Base-by-base conservation (phyloP, 2,329 filamentous ascomycete genomes). In the Calonectria fujianensis region DNA sequence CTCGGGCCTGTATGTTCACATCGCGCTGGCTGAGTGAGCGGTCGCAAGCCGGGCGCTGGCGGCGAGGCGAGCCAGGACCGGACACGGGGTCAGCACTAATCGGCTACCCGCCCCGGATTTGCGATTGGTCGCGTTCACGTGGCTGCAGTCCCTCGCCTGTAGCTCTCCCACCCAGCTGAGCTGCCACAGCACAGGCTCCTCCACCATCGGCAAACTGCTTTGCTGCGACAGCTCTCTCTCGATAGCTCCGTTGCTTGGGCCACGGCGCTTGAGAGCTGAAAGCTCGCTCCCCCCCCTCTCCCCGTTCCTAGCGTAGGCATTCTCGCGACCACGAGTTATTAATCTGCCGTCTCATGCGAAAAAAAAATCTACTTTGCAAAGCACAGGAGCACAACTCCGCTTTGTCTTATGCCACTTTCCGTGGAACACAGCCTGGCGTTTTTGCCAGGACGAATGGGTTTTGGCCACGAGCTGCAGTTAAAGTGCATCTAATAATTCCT, bases 41-140 rank as follows among this genome's bases (percentile, higher is more conserved):
- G n/a, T 41, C 37, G 59, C 69, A 29, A 69, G 37, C 57, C 57
- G 35, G 57, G 57, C 57, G 57, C 35, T 39, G 66, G 35, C 66
- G 29, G 35, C 66, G 29, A 32, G 73, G 51, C 69, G 72, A 50
- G 35, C 52, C 59, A 51, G 65, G 18, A 48, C 16, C 41, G n/a
- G n/a, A 24, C 20, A 59, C 54, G 31, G 61, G 61, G 71, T 73
- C 68, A 80, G 74, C 78, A 73, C 74, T 77, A 79, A 79, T 81
- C 79, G 76, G 74, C 57, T 77, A 79, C 72, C 78, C 78, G 78
- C 78, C 79, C 79, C 79, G 72, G 77, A 79, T 77, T 79, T 75
- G 72, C 79, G 75, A 54, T 51, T 57, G 37, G 32, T 57, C 10
- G 20, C 45, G 31, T 70, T 70, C 63, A 57, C 57, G 67, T 73